Base-by-base conservation (phyloP, 140 eudicot species). In the Flaveria floridana region DNA sequence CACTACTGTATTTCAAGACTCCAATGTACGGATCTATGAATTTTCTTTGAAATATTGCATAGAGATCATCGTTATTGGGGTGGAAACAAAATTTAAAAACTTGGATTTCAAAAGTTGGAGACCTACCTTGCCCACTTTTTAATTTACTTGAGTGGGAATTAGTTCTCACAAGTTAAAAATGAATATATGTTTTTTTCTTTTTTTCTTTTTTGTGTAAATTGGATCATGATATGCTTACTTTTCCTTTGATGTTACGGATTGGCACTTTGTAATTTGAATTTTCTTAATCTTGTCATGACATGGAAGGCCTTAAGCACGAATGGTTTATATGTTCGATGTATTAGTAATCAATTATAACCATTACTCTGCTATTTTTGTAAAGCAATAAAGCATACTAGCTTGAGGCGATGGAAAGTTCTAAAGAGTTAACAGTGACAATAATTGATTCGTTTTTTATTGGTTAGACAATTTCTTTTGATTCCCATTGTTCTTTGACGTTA, bases 71-170 rank as follows among this genome's bases (percentile, higher is more conserved):
- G 18, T 56, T 21, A 56, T 72, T 23, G n/a, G 34, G 39, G 20
- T 34, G 21, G 65, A 37, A 72, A 37, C n/a, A 72, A 37, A 37
- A 9, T 16, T 6, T 12, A 3, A 12, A 56, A 72, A 37, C 28
- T 18, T 55, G 56, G 16, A 56, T 37, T 55, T 72, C 23, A 56
- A 71, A 18, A 53, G 65, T 53, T 71, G 61, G 61, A 69, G 46
- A 55, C 44, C 73, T 57, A 56, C 81, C 59, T 77, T 65, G 52
- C n/a, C 73, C 55, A 50, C 79, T 75, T 48, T 59, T 26, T 74
- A 21, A 42, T 8, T 59, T 74, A 61, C 58, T 47, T 46, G 13
- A 46, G 73, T 64, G 37, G 59, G 26, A 18, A 48, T 50, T 65
- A 50, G 39, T 55, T 65, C 28, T 16, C 26, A 61, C 12, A 41